A percentile compares a stretch with the other conserved stretches of the same genome.
Evolutionary conservation across 1,284 basidiomycete genomes (phyloP).

Genomic region (Pyrrhoderma lamaoense): DNA sequence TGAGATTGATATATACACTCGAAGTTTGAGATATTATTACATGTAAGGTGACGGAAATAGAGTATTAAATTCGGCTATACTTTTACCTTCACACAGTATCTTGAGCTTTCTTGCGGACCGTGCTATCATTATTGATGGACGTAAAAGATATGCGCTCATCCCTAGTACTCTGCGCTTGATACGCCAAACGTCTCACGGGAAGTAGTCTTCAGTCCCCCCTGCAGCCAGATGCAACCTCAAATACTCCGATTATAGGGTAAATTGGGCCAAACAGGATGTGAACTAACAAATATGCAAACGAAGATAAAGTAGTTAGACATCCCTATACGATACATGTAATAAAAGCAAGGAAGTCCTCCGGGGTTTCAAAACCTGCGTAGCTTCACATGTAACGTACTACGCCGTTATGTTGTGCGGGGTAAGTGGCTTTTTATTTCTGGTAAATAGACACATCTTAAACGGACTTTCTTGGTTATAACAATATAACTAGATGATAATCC

Average conservation of each 20-base stretch:
- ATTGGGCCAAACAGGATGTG: conserved; percentile 58
- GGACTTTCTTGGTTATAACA: no score
- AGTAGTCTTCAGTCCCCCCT: conserved; percentile 54
- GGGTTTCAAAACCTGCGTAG: conserved; percentile 77
- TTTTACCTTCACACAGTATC: conserved; percentile 59
- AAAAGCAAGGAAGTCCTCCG: conserved; percentile 78
- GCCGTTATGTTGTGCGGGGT: no score
- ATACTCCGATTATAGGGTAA: conserved; percentile 72
- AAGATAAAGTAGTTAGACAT: conserved; percentile 38
- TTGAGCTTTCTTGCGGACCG: conserved; percentile 70
- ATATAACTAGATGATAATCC: no score
- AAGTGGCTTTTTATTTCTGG: no score
- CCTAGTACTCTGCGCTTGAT: conserved; percentile 49
- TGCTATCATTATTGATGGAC: conserved; percentile 59
- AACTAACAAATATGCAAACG: conserved; percentile 19
- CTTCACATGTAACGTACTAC: no score
- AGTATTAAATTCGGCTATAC: conserved; percentile 67
- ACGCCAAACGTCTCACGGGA: conserved; percentile 43
- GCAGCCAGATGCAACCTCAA: conserved; percentile 41
- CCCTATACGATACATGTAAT: no score
- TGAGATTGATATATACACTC: conserved; percentile 20
- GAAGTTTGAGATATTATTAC: background rate
- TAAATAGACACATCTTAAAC: no score
- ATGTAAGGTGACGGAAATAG: conserved; percentile 25
- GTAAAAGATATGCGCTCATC: conserved; percentile 56